These are phyloP conservation scores for Salvia miltiorrhiza DNA, from an alignment of 257 asterid genomes.

Conservation along the genomic window DNA sequence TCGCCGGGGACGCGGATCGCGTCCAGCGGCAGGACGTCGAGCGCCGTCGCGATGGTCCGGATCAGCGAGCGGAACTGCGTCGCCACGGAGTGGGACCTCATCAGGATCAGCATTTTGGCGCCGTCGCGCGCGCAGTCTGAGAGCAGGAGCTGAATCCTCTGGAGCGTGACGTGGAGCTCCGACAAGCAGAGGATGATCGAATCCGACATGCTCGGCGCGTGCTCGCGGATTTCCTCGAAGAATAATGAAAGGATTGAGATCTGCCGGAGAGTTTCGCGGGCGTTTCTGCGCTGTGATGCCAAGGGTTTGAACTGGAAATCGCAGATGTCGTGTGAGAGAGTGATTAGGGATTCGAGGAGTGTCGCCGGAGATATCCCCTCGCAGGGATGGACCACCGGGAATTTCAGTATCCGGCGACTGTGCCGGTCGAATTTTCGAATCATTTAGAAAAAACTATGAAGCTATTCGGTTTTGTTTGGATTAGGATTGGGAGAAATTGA, in stretches of 20 bases:
- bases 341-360: conserved; percentile 52
- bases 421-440: conserved; percentile 30
- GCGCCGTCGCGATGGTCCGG: conserved; percentile 54
- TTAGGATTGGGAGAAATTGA: conserved; percentile 15
- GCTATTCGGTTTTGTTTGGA: not conserved
- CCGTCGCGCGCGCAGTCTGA: conserved; percentile 66
- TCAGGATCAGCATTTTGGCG: conserved; percentile 45
- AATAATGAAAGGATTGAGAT: conserved; percentile 51
- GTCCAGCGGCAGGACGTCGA: conserved; percentile 53
- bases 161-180: conserved; percentile 64
- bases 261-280: conserved; percentile 61
- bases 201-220: conserved; percentile 7
- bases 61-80: conserved; percentile 42
- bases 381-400: conserved; percentile 72
- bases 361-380: conserved; percentile 52
- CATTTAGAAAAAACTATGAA: conserved; percentile 26
- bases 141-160: conserved; percentile 45
- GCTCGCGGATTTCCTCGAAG: conserved; percentile 54
- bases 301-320: conserved; percentile 33
- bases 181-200: conserved; percentile 52
- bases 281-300: conserved; percentile 44
- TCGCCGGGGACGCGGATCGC: conserved; percentile 42
- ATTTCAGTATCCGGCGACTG: conserved; percentile 63
- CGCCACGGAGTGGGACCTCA: conserved; percentile 50
- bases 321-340: conserved; percentile 39